Evolutionary conservation across 148 eudicot genomes (phyloP), one percentile per base, ranked within the genome.

Genomic region (Rhododendron vialii): DNA sequence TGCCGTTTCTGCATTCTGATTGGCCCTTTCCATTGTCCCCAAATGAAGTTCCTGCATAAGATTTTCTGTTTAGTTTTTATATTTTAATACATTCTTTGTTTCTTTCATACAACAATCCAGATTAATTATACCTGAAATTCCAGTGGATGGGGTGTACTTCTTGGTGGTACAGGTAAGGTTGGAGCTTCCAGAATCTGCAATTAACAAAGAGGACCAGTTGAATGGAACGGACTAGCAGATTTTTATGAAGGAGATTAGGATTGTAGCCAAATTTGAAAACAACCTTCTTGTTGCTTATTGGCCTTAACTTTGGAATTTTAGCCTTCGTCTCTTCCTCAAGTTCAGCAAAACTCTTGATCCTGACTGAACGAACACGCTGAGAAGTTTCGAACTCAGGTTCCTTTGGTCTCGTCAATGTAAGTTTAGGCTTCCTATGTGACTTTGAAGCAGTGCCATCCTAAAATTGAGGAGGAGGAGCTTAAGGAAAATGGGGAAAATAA

Each of bases 251-350:
- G 74, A n/a, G 33, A 67, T 67, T 26, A 67, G 35, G 74, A 36
- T 86, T 38, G 7, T 48, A 24, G 30, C 2, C 45, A 24, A 65
- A 2, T 8, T 28, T 17, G 67, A 47, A 80, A 28, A 18, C 28
- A 4, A 33, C 24, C 81, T 94, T 98, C 97, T 96, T 96, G 81
- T 93, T 94, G 87, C 94, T 96, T 41, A 96, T 8, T 71, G 33
- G 98, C 99, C 92, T 94, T 94, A 76, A 95, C 78, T 97, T 97
- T 3, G 99, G 99, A 85, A 95, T 95, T 85, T 95, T 95, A 28
- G 98, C 95, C 98, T 93, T 95, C 93, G 92, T 91, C 88, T 97
- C 98, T 89, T 94, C 98, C 91, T 97, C 98, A 30, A 95, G 89
- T 87, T 95, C 98, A 24, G 94, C 96, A 55, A 96, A 91, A 85